These are phyloP conservation scores for Luzula sylvatica DNA, from an alignment of 176 grass and related monocot genomes.

Conservation along the genomic window DNA sequence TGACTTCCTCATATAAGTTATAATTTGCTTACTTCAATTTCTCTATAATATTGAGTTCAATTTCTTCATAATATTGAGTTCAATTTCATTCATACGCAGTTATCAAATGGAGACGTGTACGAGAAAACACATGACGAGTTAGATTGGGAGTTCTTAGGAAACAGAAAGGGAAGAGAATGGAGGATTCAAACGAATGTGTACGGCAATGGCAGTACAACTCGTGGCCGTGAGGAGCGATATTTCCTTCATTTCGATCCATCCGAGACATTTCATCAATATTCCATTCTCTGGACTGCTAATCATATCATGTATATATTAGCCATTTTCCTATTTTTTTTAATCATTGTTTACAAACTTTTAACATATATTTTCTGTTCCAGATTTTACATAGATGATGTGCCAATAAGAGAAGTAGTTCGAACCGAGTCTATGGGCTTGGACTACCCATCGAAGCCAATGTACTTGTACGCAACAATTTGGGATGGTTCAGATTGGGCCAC, in stretches of 20 bases:
- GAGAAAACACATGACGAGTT: slow-evolving; percentile 90
- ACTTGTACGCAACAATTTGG: slow-evolving; percentile 83
- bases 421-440: slow-evolving; percentile 29
- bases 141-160: slow-evolving; percentile 88
- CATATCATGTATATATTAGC: slow-evolving; percentile 47
- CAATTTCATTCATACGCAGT: too few species aligned
- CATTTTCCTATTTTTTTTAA: not conserved
- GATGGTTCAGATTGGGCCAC: slow-evolving; percentile 89
- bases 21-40: too few species aligned
- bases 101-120: slow-evolving; percentile 76
- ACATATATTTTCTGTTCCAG: not conserved
- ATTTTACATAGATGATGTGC: slow-evolving; percentile 73
- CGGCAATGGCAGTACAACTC: slow-evolving; percentile 76
- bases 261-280: slow-evolving; percentile 45
- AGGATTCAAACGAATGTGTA: slow-evolving; percentile 88
- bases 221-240: slow-evolving; percentile 72
- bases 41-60: too few species aligned
- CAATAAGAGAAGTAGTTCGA: slow-evolving; percentile 52
- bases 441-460: slow-evolving; percentile 89
- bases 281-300: slow-evolving; percentile 57
- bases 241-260: slow-evolving; percentile 77
- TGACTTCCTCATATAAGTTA: too few species aligned
- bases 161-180: slow-evolving; percentile 65
- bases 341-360: not conserved
- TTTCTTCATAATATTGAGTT: too few species aligned